Conservation (phyloP, 768 basidiomycete genomes). For the Lactarius tabidus region DNA sequence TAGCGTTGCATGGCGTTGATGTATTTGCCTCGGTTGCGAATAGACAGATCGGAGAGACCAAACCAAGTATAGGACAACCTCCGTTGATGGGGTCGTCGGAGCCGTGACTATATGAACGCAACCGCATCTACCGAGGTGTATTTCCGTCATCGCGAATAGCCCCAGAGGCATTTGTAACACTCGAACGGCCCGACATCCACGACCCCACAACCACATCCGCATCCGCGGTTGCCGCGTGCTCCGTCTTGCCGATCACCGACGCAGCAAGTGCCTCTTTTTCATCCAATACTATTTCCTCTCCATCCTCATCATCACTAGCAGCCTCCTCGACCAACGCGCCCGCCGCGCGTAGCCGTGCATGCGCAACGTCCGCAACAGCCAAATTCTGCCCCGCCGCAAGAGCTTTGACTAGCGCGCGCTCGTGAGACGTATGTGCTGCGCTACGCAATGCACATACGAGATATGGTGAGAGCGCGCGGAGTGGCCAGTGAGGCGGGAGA, state of each 20-base stretch:
- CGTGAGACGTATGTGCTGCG: slow-evolving; percentile 51
- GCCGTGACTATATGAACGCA: not conserved
- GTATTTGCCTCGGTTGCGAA: not conserved
- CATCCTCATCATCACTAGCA: not conserved
- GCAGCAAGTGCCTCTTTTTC: slow-evolving; percentile 8
- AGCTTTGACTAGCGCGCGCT: slow-evolving; percentile 73
- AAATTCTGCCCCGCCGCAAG: slow-evolving; percentile 79
- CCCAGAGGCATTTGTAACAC: not conserved
- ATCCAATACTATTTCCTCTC: slow-evolving; percentile 8
- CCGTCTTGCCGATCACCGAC: slow-evolving; percentile 2
- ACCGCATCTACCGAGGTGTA: not conserved
- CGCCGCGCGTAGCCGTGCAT: slow-evolving; percentile 9
- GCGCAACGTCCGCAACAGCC: slow-evolving; percentile 36
- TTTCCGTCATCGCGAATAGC: not conserved
- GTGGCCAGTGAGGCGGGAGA: slow-evolving; percentile 76
- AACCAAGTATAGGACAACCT: not conserved
- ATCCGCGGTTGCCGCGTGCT: not conserved
- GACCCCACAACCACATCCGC: slow-evolving; percentile 5
- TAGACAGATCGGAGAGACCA: not conserved
- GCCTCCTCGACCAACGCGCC: slow-evolving; percentile 18
- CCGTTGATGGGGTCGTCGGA: too few species aligned
- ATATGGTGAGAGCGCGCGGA: slow-evolving; percentile 49
- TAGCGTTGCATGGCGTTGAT: not conserved
- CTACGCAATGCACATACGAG: slow-evolving; percentile 11
- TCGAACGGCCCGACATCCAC: slow-evolving; percentile 18